phyloP scores from a whole-genome alignment of 495 filamentous ascomycete genomes.

The Alectoria sarmentosa region DNA sequence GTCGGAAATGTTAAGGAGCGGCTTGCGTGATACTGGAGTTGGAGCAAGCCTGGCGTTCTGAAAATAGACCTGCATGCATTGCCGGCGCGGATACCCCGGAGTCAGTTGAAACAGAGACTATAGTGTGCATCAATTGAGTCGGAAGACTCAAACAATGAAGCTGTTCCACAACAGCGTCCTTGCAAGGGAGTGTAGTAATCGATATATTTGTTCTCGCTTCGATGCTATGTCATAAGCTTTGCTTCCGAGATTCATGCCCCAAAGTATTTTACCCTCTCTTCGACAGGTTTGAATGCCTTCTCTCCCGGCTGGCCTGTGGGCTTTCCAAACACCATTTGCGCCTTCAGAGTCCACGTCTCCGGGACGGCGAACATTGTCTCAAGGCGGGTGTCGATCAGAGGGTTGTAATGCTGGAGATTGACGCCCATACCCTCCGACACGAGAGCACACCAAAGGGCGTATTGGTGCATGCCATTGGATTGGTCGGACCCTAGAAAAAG shows the following conservation, averaged over 20 bases:
- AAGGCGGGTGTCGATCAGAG: constrained; percentile 40
- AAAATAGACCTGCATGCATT: neutral
- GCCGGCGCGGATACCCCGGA: constrained; percentile 11
- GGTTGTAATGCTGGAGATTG: constrained; percentile 53
- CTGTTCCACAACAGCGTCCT: neutral
- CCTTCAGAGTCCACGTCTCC: constrained; percentile 39
- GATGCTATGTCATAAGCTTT: neutral
- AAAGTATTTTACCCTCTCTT: constrained; percentile 37
- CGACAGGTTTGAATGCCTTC: constrained; percentile 36
- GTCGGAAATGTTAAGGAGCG: neutral
- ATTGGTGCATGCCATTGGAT: constrained; percentile 50
- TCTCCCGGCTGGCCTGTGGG: constrained; percentile 32
- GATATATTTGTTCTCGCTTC: neutral
- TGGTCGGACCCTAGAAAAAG: constrained; percentile 38
- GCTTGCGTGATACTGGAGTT: neutral
- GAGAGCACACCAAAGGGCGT: constrained; percentile 47
- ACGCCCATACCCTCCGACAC: constrained; percentile 45
- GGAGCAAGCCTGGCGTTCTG: neutral
- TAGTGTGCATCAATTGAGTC: neutral
- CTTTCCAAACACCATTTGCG: constrained; percentile 48
- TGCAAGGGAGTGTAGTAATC: neutral
- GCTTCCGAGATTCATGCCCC: constrained; percentile 13
- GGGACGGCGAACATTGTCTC: constrained; percentile 42
- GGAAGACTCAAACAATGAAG: neutral
- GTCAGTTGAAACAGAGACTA: neutral